phyloP scores from a whole-genome alignment of 2,329 filamentous ascomycete genomes.

The Sporothrix phasma region DNA sequence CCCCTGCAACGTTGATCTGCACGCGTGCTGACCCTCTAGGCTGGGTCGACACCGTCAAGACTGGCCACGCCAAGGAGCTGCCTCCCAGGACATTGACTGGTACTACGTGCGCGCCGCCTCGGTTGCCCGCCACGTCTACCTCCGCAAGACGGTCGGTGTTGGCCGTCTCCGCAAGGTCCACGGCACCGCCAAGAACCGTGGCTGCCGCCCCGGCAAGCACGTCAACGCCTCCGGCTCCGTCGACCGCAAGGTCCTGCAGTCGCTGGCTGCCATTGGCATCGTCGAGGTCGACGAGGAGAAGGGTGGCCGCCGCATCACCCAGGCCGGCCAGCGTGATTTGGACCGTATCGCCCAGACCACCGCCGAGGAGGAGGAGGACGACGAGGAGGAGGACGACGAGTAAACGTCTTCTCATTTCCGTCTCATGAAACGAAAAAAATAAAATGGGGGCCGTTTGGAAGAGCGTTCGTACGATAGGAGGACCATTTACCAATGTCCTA shows the following conservation, averaged over 20 bases:
- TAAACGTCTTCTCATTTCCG: constrained; percentile 32
- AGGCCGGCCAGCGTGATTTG: constrained; percentile 97
- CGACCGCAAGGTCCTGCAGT: constrained; percentile 95
- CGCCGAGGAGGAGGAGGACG: constrained; percentile 60
- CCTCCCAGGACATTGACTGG: constrained; percentile 98
- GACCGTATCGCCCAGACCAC: constrained; percentile 85
- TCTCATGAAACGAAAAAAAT: background rate
- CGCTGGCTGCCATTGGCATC: constrained; percentile 98
- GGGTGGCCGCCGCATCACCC: constrained; percentile 96
- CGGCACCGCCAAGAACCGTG: constrained; percentile 95
- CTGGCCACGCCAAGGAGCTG: constrained; percentile 90
- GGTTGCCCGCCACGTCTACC: constrained; percentile 96
- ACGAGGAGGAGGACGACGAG: constrained; percentile 48
- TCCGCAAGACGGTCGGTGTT: constrained; percentile 96
- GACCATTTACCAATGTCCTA: background rate
- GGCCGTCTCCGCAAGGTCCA: constrained; percentile 89
- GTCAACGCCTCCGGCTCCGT: constrained; percentile 90
- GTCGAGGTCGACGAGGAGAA: constrained; percentile 97
- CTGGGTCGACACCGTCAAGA: constrained; percentile 99
- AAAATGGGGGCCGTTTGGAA: constrained; percentile 5
- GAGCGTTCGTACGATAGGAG: background rate
- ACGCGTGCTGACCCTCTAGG: constrained; percentile 39
- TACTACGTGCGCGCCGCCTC: constrained; percentile 84
- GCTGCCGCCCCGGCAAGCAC: constrained; percentile 83
- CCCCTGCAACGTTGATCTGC: background rate